phyloP scores from a whole-genome alignment of 73 alveolate species.

The Uronychia binucleata region DNA sequence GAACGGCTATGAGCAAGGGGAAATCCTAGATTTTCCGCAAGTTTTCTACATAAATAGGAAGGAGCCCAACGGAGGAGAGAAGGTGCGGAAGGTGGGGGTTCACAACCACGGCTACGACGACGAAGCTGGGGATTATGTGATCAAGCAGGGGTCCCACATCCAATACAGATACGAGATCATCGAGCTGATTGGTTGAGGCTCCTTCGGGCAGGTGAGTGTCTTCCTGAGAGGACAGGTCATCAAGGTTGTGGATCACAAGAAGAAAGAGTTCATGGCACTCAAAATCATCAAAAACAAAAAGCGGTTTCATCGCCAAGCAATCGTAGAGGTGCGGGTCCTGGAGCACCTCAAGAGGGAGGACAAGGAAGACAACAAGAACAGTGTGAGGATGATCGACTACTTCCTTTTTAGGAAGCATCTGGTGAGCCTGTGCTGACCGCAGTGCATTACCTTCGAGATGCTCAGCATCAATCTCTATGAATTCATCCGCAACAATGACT shows the following conservation, averaged over 20 bases:
- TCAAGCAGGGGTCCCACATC: conserved; percentile 85
- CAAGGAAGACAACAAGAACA: conserved; percentile 56
- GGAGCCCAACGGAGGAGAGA: not conserved
- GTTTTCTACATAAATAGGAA: not conserved
- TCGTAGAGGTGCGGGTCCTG: conserved; percentile 41
- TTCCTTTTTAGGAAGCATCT: conserved; percentile 64
- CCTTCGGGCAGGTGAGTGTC: not conserved
- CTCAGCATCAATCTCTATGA: conserved; percentile 77
- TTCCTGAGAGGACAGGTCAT: not conserved
- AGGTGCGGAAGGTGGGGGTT: not conserved
- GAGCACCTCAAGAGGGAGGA: conserved; percentile 56
- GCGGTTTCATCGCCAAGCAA: conserved; percentile 47
- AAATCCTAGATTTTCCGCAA: not conserved
- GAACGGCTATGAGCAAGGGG: not conserved
- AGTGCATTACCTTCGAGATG: conserved; percentile 54
- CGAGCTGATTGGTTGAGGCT: conserved; percentile 26
- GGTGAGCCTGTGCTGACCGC: not conserved
- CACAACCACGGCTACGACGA: conserved; percentile 70
- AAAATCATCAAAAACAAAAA: conserved; percentile 90
- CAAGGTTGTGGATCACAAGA: conserved; percentile 65
- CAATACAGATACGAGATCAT: conserved; percentile 91
- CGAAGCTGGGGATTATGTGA: conserved; percentile 90
- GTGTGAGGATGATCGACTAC: conserved; percentile 49
- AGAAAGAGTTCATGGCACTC: conserved; percentile 75
- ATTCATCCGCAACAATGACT: conserved; percentile 61